Evolutionary conservation across 2,329 filamentous ascomycete species (phyloP).

Genomic region (Zymoseptoria tritici): DNA sequence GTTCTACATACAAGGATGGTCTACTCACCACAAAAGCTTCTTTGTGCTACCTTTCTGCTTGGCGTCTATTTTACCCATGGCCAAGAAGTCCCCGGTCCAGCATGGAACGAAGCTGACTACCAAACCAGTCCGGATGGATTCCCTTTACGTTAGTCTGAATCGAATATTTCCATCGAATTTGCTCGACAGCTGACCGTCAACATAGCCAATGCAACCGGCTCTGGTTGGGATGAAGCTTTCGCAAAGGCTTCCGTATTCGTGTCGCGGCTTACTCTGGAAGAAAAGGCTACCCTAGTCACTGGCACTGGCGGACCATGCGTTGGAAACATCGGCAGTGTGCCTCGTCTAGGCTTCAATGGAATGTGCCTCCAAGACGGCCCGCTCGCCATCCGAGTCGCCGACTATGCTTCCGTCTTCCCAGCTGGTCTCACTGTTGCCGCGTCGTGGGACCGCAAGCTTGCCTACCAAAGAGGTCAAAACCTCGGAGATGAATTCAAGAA

Average conservation of each 20-base stretch:
- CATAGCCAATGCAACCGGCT: conserved; percentile 21
- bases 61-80: conserved; percentile 8
- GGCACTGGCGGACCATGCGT: conserved; percentile 29
- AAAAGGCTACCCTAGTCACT: conserved; percentile 27
- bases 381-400: conserved; percentile 69
- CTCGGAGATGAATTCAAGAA: conserved; percentile 64
- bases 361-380: conserved; percentile 83
- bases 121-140: conserved; percentile 14
- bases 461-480: conserved; percentile 69
- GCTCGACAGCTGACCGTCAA: not conserved
- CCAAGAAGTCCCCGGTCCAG: conserved; percentile 8
- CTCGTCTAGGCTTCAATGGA: conserved; percentile 61
- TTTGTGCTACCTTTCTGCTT: conserved; percentile 7
- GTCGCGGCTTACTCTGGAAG: conserved; percentile 28
- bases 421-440: conserved; percentile 82
- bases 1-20: not conserved
- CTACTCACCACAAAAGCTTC: not conserved
- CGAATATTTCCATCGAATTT: not conserved
- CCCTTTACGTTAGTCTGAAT: conserved; percentile 7
- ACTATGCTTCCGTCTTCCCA: conserved; percentile 79
- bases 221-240: conserved; percentile 27
- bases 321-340: conserved; percentile 38
- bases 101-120: conserved; percentile 16
- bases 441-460: conserved; percentile 78
- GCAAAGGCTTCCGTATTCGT: conserved; percentile 25